A percentile compares a stretch with the other conserved stretches of the same genome.
Evolutionary conservation across 176 grass and related monocot species (phyloP).

Genomic region (Phyllostachys edulis): DNA sequence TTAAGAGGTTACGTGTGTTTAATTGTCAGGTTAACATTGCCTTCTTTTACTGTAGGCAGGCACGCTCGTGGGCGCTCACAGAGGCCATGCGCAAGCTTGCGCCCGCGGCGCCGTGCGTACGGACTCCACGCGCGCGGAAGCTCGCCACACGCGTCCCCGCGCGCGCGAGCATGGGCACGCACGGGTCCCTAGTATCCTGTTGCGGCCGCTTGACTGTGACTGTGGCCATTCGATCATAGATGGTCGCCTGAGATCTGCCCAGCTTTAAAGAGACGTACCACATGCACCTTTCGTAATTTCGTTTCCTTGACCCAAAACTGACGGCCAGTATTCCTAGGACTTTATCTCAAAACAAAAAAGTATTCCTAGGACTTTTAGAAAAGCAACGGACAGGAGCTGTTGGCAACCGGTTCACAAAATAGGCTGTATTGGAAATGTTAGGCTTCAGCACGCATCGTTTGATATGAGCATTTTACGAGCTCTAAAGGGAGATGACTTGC

Average conservation of each 20-base stretch:
- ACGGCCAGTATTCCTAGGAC: background rate
- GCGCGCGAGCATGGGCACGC: background rate
- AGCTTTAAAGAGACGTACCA: background rate
- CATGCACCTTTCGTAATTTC: too few relatives aligned
- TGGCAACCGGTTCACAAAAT: slow-evolving; percentile 3
- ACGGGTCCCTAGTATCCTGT: background rate
- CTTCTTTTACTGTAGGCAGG: background rate
- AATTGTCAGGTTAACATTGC: background rate
- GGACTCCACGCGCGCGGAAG: background rate
- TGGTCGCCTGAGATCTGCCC: background rate
- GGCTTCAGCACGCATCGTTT: background rate
- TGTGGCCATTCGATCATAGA: background rate
- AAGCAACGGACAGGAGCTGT: slow-evolving; percentile 25
- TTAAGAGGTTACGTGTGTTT: background rate
- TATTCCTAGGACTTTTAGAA: background rate
- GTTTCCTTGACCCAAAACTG: background rate
- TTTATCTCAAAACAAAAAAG: too few relatives aligned
- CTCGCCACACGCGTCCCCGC: background rate
- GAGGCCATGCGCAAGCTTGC: background rate
- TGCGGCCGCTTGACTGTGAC: background rate
- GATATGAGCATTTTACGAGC: background rate
- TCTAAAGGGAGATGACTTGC: background rate
- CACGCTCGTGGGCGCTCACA: slow-evolving; percentile 2
- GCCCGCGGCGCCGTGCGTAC: background rate
- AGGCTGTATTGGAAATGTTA: background rate